Base-by-base conservation (phyloP, 2,329 filamentous ascomycete species). In the Exophiala bonariae region DNA sequence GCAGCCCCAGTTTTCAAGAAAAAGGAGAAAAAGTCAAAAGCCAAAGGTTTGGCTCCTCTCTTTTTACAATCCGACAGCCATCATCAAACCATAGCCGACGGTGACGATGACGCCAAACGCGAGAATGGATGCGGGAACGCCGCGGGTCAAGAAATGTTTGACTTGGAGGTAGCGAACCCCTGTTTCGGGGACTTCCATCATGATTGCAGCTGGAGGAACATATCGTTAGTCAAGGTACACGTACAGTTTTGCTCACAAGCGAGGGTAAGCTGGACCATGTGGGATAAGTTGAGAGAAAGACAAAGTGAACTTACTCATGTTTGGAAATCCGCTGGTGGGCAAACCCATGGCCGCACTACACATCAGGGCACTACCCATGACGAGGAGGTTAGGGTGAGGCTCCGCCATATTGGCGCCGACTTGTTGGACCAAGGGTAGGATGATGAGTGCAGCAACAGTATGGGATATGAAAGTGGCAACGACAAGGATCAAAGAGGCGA, bases 401-500 rank as follows among this genome's bases (percentile, higher is more conserved):
- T 95, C 79, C 2, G 85, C 81, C 90, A 99, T 96, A 40, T 76
- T 78, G 50, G 81, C 77, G 14, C 93, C 95, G 7, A 99, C 89
- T 57, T 93, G 82, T 60, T 84, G 82, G 1, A 99, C 91, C 2
- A 99, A 79, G 1, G 93, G 93, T 18, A 99, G 75, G 59, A 99
- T 89, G 62, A 99, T 99, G 41, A 99, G 73, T 1, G 93, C 93
- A 0, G 95, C 93, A 7, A 99, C 93, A 0, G 93, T 99, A 65
- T 99, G 93, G 60, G 87, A 93, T 72, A 99, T 99, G 61, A 99
- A 99, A 0, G 93, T 97, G 1, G 95, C 93, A 34, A 99, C 88
- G 18, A 97, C 87, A 9, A 96, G 74, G 43, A 96, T 96, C 61
- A 99, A 67, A 1, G 74, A 74, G 1, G 87, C 85, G 63, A 99